Evolutionary conservation across 768 basidiomycete genomes (phyloP).

Genomic region (Boletus fagicola): DNA sequence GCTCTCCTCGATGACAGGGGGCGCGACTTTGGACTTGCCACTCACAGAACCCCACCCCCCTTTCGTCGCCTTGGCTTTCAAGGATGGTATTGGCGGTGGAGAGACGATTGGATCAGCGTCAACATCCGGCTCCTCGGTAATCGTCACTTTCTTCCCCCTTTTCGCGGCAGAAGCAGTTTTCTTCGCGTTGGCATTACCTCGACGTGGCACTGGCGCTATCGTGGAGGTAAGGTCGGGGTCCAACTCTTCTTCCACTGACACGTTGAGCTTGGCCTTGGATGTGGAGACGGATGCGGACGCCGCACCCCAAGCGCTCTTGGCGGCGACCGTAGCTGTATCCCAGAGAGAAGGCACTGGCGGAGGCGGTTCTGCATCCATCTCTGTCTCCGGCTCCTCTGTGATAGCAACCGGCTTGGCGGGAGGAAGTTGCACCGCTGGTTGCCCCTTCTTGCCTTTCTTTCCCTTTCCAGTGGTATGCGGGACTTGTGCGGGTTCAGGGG

Average conservation of each 20-base stretch:
- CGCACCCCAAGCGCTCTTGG: slow-evolving; percentile 13
- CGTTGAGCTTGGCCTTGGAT: slow-evolving; percentile 5
- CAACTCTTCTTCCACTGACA: slow-evolving; percentile 10
- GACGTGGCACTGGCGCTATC: slow-evolving; percentile 4
- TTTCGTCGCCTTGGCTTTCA: slow-evolving; percentile 14
- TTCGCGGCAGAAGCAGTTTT: slow-evolving; percentile 12
- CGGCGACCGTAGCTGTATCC: slow-evolving; percentile 12
- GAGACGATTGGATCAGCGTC: slow-evolving; percentile 24
- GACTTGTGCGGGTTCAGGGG: slow-evolving; percentile 11
- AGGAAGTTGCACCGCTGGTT: slow-evolving; percentile 10
- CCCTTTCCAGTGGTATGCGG: slow-evolving; percentile 13
- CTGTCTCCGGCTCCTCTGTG: slow-evolving; percentile 16
- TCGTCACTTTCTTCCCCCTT: slow-evolving; percentile 27
- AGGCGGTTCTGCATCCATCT: slow-evolving; percentile 24
- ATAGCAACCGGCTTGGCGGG: slow-evolving; percentile 16
- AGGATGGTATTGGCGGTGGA: slow-evolving; percentile 11
- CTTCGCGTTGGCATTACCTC: slow-evolving; percentile 11
- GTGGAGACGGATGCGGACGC: slow-evolving; percentile 1
- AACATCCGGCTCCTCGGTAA: slow-evolving; percentile 26
- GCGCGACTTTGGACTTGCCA: slow-evolving; percentile 23
- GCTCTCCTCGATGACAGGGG: too few species aligned
- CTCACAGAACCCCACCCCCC: slow-evolving; percentile 22
- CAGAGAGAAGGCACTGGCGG: slow-evolving; percentile 17
- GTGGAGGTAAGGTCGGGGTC: neutral
- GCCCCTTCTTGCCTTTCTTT: slow-evolving; percentile 29